Base-by-base conservation (phyloP, 805 yeast species). In the Wickerhamomyces sydowiorum region DNA sequence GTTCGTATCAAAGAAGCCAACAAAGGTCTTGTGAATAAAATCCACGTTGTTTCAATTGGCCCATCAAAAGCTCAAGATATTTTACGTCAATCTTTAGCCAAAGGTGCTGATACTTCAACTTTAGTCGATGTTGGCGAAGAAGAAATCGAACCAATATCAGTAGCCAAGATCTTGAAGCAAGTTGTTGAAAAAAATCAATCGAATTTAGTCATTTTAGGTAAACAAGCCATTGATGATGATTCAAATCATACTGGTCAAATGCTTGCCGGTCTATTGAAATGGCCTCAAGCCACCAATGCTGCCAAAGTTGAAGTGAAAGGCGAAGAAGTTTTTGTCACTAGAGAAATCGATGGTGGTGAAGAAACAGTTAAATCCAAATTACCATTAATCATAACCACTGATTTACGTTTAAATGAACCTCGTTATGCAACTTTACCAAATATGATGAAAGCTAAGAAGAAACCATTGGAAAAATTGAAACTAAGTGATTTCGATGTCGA, bases 211-310 rank as follows among this genome's bases (percentile, higher is more conserved):
- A 77, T 93, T 32, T 72, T 93, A 62, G 99, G 99, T 37, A 93
- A 93, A 61, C 99, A 93, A 66, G 88, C 98, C 31, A 90, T 93
- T 54, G 99, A 93, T 65, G 95, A 89, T 53, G 99, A 93, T 58
- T 72, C 87, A 35, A 88, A 87, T 63, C 96, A 90, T 65, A 90
- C 96, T 13, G 99, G 98, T 22, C 98, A 90, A 65, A 88, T 93
- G 80, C 75, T 93, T 41, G 98, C 96, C 2, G 96, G 96, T 9
- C 68, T 91, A 46, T 74, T 91, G 64, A 78, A 81, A 57, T 91
- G 98, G 98, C 95, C 97, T 17, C 97, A 90, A 58, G 96, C 96
- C 27, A 91, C 97, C 27, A 86, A 88, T 59, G 97, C 96, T 7
- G 83, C 93, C 37, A 84, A 86, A 61, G 91, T 91, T 29, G 83